Percentiles rank a stretch among this genome's conserved stretches.
Evolutionary conservation across 2,329 filamentous ascomycete genomes (phyloP).

Genomic region (Ophioceras dolichostomum): DNA sequence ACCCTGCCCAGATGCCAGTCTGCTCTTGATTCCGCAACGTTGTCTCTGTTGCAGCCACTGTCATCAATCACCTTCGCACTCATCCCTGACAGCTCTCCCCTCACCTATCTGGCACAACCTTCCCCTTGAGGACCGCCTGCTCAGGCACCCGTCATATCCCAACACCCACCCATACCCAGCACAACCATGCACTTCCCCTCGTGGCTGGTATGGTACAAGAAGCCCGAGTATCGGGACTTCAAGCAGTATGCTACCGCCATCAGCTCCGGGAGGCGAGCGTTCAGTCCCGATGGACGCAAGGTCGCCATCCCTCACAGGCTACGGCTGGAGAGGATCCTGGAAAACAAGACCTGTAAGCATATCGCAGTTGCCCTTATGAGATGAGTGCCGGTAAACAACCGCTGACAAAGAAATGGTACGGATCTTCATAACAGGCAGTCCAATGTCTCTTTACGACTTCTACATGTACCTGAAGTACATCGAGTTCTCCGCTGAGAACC

Average conservation of each 20-base stretch:
- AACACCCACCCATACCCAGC: background rate
- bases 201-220: conserved; percentile 36
- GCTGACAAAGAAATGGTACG: background rate
- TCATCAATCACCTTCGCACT: no score
- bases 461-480: conserved; percentile 39
- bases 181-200: conserved; percentile 13
- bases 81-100: no score
- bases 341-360: conserved; percentile 30
- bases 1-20: no score
- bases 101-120: no score
- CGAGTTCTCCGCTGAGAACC: conserved; percentile 33
- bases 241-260: conserved; percentile 27
- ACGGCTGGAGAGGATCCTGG: conserved; percentile 29
- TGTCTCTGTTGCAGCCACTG: no score
- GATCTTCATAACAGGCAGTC: conserved; percentile 20
- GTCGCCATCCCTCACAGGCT: conserved; percentile 25
- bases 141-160: no score
- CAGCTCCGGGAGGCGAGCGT: conserved; percentile 18
- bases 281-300: conserved; percentile 23
- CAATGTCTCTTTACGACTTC: conserved; percentile 36
- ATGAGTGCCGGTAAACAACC: background rate
- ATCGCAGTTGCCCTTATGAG: no score
- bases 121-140: no score
- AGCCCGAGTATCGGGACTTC: conserved; percentile 34
- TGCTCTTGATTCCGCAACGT: no score